Conservation (phyloP, 2,329 filamentous ascomycete species). For the Calycina marina region DNA sequence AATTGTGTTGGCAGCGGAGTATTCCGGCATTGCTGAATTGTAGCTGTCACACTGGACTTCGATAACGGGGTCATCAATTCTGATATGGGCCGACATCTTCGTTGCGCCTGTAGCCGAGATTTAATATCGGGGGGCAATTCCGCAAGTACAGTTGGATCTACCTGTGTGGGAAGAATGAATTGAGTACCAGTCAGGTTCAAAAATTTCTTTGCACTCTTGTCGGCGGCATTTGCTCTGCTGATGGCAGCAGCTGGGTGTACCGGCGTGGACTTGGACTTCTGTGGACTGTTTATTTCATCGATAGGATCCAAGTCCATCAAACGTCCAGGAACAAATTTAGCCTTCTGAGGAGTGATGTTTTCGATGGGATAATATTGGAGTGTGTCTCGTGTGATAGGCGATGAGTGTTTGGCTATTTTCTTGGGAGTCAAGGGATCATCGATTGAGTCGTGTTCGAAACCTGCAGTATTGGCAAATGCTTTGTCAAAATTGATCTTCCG, state of each 20-base stretch:
- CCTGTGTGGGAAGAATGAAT: slow-evolving; percentile 75
- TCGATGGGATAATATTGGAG: slow-evolving; percentile 12
- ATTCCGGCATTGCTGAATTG: background rate
- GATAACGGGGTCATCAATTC: slow-evolving; percentile 19
- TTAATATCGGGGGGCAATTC: slow-evolving; percentile 77
- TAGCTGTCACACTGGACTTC: slow-evolving; percentile 19
- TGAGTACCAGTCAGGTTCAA: slow-evolving; percentile 78
- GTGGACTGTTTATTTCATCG: slow-evolving; percentile 35
- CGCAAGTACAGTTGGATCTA: slow-evolving; percentile 67
- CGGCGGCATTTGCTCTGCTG: slow-evolving; percentile 31
- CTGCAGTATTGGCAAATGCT: slow-evolving; percentile 28
- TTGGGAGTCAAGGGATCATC: slow-evolving; percentile 31
- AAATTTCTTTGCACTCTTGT: slow-evolving; percentile 43
- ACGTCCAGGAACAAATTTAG: slow-evolving; percentile 6
- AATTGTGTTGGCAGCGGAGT: slow-evolving; percentile 52
- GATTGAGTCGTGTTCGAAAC: slow-evolving; percentile 26
- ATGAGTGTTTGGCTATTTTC: slow-evolving; percentile 14
- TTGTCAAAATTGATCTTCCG: slow-evolving; percentile 59
- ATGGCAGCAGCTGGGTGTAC: slow-evolving; percentile 39
- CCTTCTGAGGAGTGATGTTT: slow-evolving; percentile 16
- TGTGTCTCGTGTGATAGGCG: slow-evolving; percentile 4
- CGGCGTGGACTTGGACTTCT: slow-evolving; percentile 30
- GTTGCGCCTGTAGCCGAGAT: slow-evolving; percentile 53
- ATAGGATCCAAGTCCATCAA: slow-evolving; percentile 32
- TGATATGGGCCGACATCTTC: slow-evolving; percentile 16